These are phyloP conservation scores for Trichoderma cornu-damae DNA, from an alignment of 2,329 filamentous ascomycete species.

Conservation along the genomic window DNA sequence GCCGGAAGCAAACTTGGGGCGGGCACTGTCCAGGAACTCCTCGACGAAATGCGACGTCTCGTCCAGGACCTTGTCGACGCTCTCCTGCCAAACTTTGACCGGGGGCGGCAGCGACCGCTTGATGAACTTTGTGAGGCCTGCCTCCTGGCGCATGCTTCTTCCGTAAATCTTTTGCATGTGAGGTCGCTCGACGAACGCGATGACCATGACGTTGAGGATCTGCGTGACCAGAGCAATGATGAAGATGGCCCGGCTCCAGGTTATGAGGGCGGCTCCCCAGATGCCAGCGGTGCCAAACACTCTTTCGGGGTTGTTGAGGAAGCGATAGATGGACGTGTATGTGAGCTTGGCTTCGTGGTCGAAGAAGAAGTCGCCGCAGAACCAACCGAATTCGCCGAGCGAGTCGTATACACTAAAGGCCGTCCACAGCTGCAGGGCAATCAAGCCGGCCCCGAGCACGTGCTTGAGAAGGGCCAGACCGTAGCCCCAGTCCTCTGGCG, in stretches of 20 bases:
- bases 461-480: constrained; percentile 83
- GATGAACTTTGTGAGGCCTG: constrained; percentile 86
- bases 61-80: constrained; percentile 79
- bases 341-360: constrained; percentile 83
- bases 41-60: constrained; percentile 86
- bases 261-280: constrained; percentile 92
- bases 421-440: constrained; percentile 89
- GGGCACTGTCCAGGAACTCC: constrained; percentile 78
- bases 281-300: constrained; percentile 90
- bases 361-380: constrained; percentile 98
- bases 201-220: constrained; percentile 76
- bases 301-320: constrained; percentile 94
- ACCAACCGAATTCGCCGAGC: constrained; percentile 97
- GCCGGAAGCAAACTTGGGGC: constrained; percentile 79
- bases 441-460: constrained; percentile 72
- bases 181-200: constrained; percentile 88
- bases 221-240: constrained; percentile 82
- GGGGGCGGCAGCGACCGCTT: constrained; percentile 79
- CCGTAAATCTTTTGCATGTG: constrained; percentile 99
- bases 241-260: constrained; percentile 81
- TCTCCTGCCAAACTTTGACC: constrained; percentile 77
- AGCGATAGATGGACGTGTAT: constrained; percentile 96
- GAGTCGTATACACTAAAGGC: constrained; percentile 90
- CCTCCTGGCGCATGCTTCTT: constrained; percentile 73
- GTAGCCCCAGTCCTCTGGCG: constrained; percentile 82